phyloP scores from a whole-genome alignment of 169 alveolate species.

The Plasmodium blacklocki region DNA sequence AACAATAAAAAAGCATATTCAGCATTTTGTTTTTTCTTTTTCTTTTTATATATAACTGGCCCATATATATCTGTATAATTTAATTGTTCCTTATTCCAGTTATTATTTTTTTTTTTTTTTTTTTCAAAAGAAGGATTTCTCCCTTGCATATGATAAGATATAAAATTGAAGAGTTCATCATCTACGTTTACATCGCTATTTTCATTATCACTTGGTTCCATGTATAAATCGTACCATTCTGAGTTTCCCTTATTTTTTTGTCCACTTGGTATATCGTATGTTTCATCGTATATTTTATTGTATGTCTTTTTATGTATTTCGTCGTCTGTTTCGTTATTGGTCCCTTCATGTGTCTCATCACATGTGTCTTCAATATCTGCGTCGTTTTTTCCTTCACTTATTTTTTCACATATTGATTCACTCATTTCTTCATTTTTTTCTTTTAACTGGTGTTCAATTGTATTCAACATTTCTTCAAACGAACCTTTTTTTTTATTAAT shows the following conservation, averaged over 20 bases:
- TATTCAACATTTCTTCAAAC: no score
- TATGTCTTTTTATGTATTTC: background rate
- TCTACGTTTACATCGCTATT: conserved; percentile 2
- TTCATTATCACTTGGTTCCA: conserved; percentile 52
- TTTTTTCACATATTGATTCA: background rate
- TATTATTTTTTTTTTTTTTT: background rate
- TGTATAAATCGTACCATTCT: conserved; percentile 33
- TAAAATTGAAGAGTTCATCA: conserved; percentile 52
- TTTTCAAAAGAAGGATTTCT: conserved; percentile 75
- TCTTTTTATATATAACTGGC: conserved; percentile 51
- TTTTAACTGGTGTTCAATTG: background rate
- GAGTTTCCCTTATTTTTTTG: background rate
- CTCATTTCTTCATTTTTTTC: background rate
- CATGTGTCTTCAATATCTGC: background rate
- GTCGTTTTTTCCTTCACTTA: background rate
- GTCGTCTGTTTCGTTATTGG: background rate
- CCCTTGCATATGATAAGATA: conserved; percentile 75
- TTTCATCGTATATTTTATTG: background rate
- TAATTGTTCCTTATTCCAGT: conserved; percentile 18
- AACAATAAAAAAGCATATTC: conserved; percentile 49
- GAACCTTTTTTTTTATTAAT: no score
- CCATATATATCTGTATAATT: conserved; percentile 72
- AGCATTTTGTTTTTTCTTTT: conserved; percentile 7
- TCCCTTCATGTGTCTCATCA: background rate
- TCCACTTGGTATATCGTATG: background rate